Evolutionary conservation across 2,329 filamentous ascomycete species (phyloP), one percentile per base, ranked within the genome.

Genomic region (Cladosporium sp.): DNA sequence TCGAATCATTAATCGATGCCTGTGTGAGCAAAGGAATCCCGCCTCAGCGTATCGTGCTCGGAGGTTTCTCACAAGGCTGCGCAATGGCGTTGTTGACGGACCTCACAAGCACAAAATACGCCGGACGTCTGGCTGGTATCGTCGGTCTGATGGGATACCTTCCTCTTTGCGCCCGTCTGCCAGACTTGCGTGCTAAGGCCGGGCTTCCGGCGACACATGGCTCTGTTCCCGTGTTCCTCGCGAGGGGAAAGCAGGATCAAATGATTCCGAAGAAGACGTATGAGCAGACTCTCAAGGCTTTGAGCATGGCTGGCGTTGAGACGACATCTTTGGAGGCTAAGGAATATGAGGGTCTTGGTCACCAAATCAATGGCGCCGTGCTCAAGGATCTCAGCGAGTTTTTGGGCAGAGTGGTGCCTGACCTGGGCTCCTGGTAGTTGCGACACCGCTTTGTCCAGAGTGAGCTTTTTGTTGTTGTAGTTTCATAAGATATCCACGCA

Each of bases 321-420:
- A 57, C 75, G 65, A 71, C 71, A 22, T 65, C 64, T 45, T 60
- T 78, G 39, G 73, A 73, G 24, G 64, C 74, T 22, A 70, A 77
- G 57, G 77, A 78, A 60, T 81, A 81, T 66, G 74, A 80, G 50
- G 76, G 75, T 0, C 68, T 80, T 66, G 77, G 74, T 1, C 79
- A 82, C 70, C 68, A 69, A 9, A 71, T 78, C 36, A 70, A 62
- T 56, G 74, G 73, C 10, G 63, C 70, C 12, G 73, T 79, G 62
- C 63, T 81, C 59, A 70, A 74, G 60, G 77, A 81, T 66, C 63
- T 81, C 56, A 77, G 75, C 63, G 58, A 53, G 8, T 80, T 73
- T 69, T 58, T 74, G 47, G 69, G 77, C 62, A 68, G 62, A 51
- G 70, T 74, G 37, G 64, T 78, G 32, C 75, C 76, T 19, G 63